A percentile compares a stretch with the other conserved stretches of the same genome.
Evolutionary conservation across 257 asterid genomes (phyloP).

Genomic region (Salvia rosmarinus): DNA sequence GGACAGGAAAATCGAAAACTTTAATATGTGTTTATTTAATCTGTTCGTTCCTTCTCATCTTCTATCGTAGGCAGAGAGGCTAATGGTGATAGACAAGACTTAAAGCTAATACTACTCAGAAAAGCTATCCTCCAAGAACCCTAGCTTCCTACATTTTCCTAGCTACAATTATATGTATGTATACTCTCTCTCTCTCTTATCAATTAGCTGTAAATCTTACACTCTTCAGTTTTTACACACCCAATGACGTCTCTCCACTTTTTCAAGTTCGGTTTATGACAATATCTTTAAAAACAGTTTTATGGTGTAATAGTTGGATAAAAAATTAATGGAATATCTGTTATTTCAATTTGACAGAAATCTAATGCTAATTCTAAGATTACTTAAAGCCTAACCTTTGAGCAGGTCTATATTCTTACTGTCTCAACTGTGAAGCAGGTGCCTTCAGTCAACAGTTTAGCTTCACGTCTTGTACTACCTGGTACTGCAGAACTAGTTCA

Average conservation of each 20-base stretch:
- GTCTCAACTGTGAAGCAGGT: conserved; percentile 29
- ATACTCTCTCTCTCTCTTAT: background rate
- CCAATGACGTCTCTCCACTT: conserved; percentile 23
- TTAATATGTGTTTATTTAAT: background rate
- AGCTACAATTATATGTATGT: conserved; percentile 14
- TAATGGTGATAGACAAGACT: conserved; percentile 47
- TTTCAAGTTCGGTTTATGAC: background rate
- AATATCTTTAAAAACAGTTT: background rate
- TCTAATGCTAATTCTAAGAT: conserved; percentile 19
- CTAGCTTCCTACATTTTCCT: conserved; percentile 25
- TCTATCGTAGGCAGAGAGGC: conserved; percentile 12
- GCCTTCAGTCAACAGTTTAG: conserved; percentile 1
- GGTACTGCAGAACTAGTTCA: background rate
- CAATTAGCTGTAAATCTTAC: conserved; percentile 36
- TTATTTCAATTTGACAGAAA: conserved; percentile 24
- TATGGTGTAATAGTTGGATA: conserved; percentile 17
- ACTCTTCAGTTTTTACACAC: conserved; percentile 19
- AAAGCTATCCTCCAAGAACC: conserved; percentile 45
- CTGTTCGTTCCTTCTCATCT: conserved; percentile 11
- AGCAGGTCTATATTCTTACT: conserved; percentile 35
- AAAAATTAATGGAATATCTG: background rate
- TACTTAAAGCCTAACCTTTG: conserved; percentile 27
- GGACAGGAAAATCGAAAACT: no score
- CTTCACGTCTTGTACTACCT: conserved; percentile 2
- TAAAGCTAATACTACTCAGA: conserved; percentile 43